Conservation (phyloP, 177 flowering plant species). For the Vitis hybrid region DNA sequence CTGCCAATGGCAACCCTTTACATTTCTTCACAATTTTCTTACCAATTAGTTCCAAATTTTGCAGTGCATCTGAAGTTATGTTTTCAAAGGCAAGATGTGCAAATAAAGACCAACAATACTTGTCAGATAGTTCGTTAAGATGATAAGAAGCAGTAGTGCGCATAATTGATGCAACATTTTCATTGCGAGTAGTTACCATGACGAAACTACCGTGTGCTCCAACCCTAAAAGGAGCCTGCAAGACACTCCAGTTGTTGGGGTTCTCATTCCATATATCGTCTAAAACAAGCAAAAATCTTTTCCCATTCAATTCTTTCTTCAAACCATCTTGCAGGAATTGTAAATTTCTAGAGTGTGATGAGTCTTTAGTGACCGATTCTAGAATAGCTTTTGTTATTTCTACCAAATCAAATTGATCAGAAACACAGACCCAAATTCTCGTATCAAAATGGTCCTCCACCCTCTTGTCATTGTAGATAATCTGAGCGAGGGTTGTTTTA, state of each 20-base stretch:
- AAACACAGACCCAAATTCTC: slow-evolving; percentile 29
- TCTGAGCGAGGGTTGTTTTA: slow-evolving; percentile 31
- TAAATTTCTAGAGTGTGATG: slow-evolving; percentile 3
- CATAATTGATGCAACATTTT: slow-evolving; percentile 10
- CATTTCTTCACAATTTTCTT: slow-evolving; percentile 30
- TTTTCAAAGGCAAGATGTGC: slow-evolving; percentile 12
- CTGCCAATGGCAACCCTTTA: slow-evolving; percentile 47
- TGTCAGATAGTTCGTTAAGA: slow-evolving; percentile 14
- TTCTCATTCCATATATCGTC: slow-evolving; percentile 29
- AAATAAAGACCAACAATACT: slow-evolving; percentile 28
- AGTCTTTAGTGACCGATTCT: neutral
- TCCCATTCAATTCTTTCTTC: slow-evolving; percentile 3
- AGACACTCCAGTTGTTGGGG: neutral
- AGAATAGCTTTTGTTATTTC: slow-evolving; percentile 19
- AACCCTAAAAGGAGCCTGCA: slow-evolving; percentile 7
- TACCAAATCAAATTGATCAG: slow-evolving; percentile 22
- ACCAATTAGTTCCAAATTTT: slow-evolving; percentile 22
- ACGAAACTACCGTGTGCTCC: slow-evolving; percentile 25
- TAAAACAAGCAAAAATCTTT: slow-evolving; percentile 24
- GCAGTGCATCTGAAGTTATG: neutral
- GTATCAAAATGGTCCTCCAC: slow-evolving; percentile 18
- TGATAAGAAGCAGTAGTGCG: slow-evolving; percentile 2
- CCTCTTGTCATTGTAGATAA: slow-evolving; percentile 20
- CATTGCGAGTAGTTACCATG: slow-evolving; percentile 25
- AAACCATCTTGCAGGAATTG: slow-evolving; percentile 15